Evolutionary conservation across 257 asterid genomes (phyloP), one percentile per base, ranked within the genome.

Genomic region (Gardenia jasminoides): DNA sequence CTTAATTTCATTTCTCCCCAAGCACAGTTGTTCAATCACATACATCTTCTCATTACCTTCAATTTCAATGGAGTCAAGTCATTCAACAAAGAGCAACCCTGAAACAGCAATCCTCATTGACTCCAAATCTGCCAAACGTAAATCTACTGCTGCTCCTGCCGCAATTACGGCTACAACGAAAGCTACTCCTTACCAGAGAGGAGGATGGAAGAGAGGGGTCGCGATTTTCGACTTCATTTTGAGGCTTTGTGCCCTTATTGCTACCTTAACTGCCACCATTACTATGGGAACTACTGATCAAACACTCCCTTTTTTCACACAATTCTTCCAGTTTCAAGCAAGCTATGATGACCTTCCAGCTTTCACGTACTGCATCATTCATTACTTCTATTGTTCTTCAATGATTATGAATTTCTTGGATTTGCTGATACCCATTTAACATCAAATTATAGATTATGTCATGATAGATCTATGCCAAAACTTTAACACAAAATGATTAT

Each of bases 241-340:
- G 41, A 80, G 97, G 81, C 79, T 93, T 19, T 88, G 92, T 78
- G 97, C 90, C 0, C 91, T 93, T 19, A 90, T 81, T 6, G 87
- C 93, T 17, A 88, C 94, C 28, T 69, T 92, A 54, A 91, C 89
- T 62, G 97, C 98, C 30, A 69, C 98, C 2, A 80, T 90, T 83
- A 77, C 93, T 59, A 93, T 91, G 98, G 97, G 90, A 80, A 93
- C 98, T 73, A 87, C 97, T 54, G 96, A 91, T 72, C 91, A 93
- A 79, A 84, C 87, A 65, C 93, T 93, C 33, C 97, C 98, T 31
- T 91, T 93, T 82, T 93, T 93, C 87, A 93, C 93, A 1, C 96
- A 89, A 87, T 89, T 90, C 85, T 87, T 90, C 76, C 97, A 92
- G 86, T 92, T 93, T 71, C 87, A 90, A 85, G 98, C 97, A 39